Percentiles rank a stretch among this genome's conserved stretches.
Conservation (phyloP, 352 stramenopile species). For the Thalassiosira livingstoniorum region DNA sequence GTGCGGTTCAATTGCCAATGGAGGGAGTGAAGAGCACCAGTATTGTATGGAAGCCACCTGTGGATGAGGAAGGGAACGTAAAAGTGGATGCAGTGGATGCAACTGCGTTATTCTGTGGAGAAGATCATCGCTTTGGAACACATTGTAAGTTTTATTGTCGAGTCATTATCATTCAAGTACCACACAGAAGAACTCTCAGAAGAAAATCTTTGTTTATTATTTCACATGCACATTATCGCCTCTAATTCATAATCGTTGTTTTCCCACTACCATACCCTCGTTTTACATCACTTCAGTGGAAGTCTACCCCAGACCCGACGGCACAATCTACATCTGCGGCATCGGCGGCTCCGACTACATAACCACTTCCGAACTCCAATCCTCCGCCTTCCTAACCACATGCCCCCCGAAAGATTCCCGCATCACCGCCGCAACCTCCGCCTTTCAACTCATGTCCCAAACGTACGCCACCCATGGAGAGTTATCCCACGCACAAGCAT, state of each 20-base stretch:
- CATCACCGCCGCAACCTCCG: constrained; percentile 71
- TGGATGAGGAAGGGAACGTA: constrained; percentile 54
- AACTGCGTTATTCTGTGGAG: constrained; percentile 84
- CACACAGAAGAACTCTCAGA: no score
- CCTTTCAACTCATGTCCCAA: constrained; percentile 78
- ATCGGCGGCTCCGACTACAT: constrained; percentile 87
- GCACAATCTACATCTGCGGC: constrained; percentile 89
- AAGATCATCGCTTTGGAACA: constrained; percentile 81
- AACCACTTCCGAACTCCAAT: constrained; percentile 70
- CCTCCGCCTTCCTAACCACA: constrained; percentile 64
- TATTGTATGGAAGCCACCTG: constrained; percentile 80
- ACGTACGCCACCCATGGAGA: constrained; percentile 68
- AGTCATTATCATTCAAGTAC: no score
- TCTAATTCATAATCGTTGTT: no score
- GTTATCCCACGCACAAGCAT: constrained; percentile 47
- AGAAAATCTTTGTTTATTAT: no score
- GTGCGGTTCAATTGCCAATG: constrained; percentile 85
- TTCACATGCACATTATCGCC: no score
- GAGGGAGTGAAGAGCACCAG: constrained; percentile 86
- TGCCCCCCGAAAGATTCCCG: constrained; percentile 73
- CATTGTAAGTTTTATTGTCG: constrained; percentile 77
- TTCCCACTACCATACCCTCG: no score
- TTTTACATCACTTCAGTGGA: constrained; percentile 63
- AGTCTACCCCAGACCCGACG: constrained; percentile 89
- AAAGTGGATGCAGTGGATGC: constrained; percentile 70